Evolutionary conservation across 2,329 filamentous ascomycete genomes (phyloP), one percentile per base, ranked within the genome.

Genomic region (Aureobasidium subglaciale): DNA sequence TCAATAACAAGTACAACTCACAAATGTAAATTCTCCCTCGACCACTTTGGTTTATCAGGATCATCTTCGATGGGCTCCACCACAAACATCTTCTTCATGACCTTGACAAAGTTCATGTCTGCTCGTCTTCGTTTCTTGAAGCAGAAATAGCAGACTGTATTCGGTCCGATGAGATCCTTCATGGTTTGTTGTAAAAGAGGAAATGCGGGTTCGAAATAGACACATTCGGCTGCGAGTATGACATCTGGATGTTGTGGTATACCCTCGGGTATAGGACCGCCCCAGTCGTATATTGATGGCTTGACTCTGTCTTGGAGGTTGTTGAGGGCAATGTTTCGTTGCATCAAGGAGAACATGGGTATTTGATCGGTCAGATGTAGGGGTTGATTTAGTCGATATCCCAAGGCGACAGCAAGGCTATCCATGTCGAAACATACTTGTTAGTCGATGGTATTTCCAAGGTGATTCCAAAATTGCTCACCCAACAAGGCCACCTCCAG

Each of bases 201-300:
- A 67, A 97, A 97, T 1, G 93, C 89, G 2, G 92, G 90, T 71
- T 97, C 93, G 70, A 95, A 95, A 75, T 97, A 99, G 46, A 96
- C 90, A 72, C 92, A 97, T 70, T 97, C 93, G 37, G 91, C 92
- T 3, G 93, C 93, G n/a, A 97, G 79, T 56, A 99, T 84, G 55
- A 96, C 77, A 64, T 91, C 84, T 16, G 90, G 89, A 59, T 81
- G 80, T 62, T 77, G 75, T 55, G 77, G 71, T 49, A 75, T 59
- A 56, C 63, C 53, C 57, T 70, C 55, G 58, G 73, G 68, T 29
- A 68, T 65, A 15, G 74, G 64, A 29, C 71, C 65, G 16, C 78
- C 79, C 92, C 92, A 96, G 69, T 96, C 88, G 62, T 96, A 79
- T 24, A 96, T 76, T 55, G 81, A 74, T 15, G 90, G 82, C 61